Base-by-base conservation (phyloP, 805 yeast species). In the Saccharomyces eubayanus region DNA sequence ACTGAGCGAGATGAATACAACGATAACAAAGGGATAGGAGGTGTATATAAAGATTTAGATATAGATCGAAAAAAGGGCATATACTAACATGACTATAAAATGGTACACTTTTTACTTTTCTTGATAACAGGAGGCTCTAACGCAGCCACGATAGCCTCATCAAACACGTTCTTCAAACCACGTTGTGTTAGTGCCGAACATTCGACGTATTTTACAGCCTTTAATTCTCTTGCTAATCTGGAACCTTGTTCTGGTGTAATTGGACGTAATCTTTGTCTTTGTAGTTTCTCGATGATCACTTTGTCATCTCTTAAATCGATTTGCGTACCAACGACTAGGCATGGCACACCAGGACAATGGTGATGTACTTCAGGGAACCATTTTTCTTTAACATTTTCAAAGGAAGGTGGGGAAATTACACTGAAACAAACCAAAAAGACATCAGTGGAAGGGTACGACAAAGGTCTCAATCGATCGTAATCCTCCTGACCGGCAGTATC, bases 401-500 rank as follows among this genome's bases (percentile, higher is more conserved):
- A 94, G 21, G 96, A 85, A 40, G 99, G 95, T 31, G 98, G 99
- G 12, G 96, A 90, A 61, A 95, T 91, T 56, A 94, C 97, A 40
- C 96, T 86, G 74, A 94, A 92, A 74, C 99, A 94, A 55, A 92
- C 96, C 62, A 92, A 77, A 69, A 92, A 92, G 48, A 92, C 97
- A 72, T 92, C 99, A 5, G 99, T 94, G 52, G 96, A 94, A 16
- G 99, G 98, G 72, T 92, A 92, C 54, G 96, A 86, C 64, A 94
- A 80, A 8, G 99, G 99, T 75, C 99, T 87, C 68, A 92, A 77
- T 69, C 99, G 83, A 76, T 92, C 99, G 72, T 94, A 92, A 77
- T 92, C 99, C 80, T 92, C 99, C 77, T 92, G 99, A 51, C 99
- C 99, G 29, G 99, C 99, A 36, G 99, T 92, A 76, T 92, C 99